Percentiles rank a stretch among this genome's conserved stretches.
These are phyloP conservation scores for Acer saccharum DNA, from an alignment of 345 rosid genomes.

Conservation along the genomic window DNA sequence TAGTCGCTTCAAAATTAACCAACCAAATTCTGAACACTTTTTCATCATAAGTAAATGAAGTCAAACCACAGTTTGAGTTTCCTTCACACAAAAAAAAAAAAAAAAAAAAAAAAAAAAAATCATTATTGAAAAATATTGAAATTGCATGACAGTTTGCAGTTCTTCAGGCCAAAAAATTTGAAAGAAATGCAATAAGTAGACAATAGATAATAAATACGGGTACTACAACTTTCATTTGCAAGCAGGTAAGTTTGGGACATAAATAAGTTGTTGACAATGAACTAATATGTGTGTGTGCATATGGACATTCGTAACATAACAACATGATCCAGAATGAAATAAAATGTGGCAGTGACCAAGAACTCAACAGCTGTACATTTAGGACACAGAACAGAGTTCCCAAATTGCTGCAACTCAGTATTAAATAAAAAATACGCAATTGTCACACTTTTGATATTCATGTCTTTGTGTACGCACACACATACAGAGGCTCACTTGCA, in stretches of 20 bases:
- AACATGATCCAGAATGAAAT: background rate
- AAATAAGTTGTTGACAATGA: background rate
- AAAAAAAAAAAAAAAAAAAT: too few relatives aligned
- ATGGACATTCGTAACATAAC: background rate
- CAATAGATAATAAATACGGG: background rate
- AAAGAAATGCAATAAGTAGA: background rate
- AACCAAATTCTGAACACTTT: background rate
- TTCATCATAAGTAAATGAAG: background rate
- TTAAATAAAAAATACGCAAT: background rate
- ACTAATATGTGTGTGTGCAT: background rate
- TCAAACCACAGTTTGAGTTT: background rate
- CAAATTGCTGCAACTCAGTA: background rate
- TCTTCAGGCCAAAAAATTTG: background rate
- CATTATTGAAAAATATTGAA: background rate
- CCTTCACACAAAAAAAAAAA: background rate
- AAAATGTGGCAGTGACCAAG: background rate
- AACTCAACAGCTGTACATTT: background rate
- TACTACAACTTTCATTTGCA: background rate
- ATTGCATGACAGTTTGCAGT: background rate
- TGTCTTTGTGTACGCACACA: background rate
- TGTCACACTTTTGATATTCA: background rate
- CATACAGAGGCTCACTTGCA: background rate
- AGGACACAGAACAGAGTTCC: background rate
- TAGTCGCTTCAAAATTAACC: background rate
- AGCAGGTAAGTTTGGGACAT: background rate